Percentiles rank a stretch among this genome's conserved stretches.
These are phyloP conservation scores for Cryphonectria radicalis DNA, from an alignment of 2,329 filamentous ascomycete species.

Conservation along the genomic window DNA sequence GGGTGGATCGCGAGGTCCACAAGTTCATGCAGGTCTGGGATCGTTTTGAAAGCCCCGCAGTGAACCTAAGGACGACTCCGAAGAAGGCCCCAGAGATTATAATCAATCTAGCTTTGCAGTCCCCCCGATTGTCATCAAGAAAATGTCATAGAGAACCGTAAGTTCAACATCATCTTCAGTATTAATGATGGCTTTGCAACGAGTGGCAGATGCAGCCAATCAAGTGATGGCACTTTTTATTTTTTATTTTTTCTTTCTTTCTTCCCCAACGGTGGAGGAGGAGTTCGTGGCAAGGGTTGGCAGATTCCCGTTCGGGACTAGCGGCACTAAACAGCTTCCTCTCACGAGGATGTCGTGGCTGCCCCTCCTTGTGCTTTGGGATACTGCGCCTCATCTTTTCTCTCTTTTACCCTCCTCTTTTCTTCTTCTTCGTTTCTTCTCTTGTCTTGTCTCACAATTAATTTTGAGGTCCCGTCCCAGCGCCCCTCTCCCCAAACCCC, in stretches of 20 bases:
- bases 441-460: neutral
- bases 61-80: neutral
- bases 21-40: conserved; percentile 5
- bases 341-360: neutral
- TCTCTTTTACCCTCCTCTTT: neutral
- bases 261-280: too few relatives aligned
- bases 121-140: too few relatives aligned
- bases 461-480: neutral
- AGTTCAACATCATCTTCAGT: too few relatives aligned
- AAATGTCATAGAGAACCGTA: too few relatives aligned
- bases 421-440: neutral
- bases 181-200: neutral
- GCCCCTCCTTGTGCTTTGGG: neutral
- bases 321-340: neutral
- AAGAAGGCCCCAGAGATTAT: neutral
- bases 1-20: neutral
- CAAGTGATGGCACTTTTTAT: neutral
- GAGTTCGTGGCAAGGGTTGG: neutral
- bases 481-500: neutral
- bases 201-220: neutral
- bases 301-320: neutral
- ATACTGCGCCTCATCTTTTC: neutral
- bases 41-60: neutral
- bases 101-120: neutral
- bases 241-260: too few relatives aligned